Percentiles rank a stretch among this genome's conserved stretches.
Evolutionary conservation across 73 alveolate species (phyloP).

Genomic region (Paramecium caudatum): DNA sequence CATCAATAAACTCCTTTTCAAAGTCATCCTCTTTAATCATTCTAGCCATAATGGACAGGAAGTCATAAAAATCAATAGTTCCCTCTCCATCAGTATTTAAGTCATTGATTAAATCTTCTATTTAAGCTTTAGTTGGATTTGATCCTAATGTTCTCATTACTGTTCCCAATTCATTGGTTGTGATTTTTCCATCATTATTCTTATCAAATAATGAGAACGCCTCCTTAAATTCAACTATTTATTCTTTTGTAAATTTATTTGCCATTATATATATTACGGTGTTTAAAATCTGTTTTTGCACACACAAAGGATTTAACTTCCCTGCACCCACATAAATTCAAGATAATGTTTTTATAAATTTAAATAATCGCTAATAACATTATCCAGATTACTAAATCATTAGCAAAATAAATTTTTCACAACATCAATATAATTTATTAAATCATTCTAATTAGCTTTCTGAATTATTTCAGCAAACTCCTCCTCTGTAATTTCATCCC

Average conservation of each 20-base stretch:
- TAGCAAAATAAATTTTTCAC: too few relatives aligned
- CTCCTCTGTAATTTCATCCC: conserved; percentile 80
- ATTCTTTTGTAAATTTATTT: conserved; percentile 82
- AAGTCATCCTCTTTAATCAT: conserved; percentile 76
- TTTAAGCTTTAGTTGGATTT: conserved; percentile 72
- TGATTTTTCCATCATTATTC: conserved; percentile 91
- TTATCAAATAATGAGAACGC: conserved; percentile 94
- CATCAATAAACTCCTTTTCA: conserved; percentile 92
- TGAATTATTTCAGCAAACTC: conserved; percentile 81
- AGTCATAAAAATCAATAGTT: conserved; percentile 68
- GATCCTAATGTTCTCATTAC: conserved; percentile 83
- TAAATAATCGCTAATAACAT: too few relatives aligned
- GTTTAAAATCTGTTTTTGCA: too few relatives aligned
- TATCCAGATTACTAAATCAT: too few relatives aligned
- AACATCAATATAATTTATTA: too few relatives aligned
- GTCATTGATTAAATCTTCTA: conserved; percentile 58
- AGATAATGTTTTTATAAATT: too few relatives aligned
- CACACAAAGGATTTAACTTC: too few relatives aligned
- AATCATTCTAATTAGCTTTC: too few relatives aligned
- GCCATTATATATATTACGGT: conserved; percentile 64
- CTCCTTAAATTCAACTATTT: conserved; percentile 91
- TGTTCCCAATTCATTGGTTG: conserved; percentile 86
- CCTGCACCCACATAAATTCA: too few relatives aligned
- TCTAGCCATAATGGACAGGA: conserved; percentile 73
- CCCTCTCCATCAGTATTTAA: conserved; percentile 71